phyloP scores from a whole-genome alignment of 495 filamentous ascomycete species.

The Neohortaea acidophila region DNA sequence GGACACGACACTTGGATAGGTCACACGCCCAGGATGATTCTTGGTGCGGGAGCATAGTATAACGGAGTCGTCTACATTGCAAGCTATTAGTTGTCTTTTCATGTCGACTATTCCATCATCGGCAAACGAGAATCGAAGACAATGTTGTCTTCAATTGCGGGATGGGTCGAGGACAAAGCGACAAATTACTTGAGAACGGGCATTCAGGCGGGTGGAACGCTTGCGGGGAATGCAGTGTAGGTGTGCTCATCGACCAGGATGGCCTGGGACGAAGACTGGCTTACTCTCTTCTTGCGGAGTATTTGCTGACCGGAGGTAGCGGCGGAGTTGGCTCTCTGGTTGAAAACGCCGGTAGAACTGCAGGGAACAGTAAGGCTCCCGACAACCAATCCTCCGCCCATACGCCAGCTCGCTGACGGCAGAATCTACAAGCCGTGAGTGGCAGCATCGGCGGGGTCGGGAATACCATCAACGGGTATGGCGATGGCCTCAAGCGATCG shows the following conservation, averaged over 20 bases:
- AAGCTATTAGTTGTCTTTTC: too few species aligned
- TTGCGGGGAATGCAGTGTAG: constrained; percentile 16
- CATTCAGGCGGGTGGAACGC: constrained; percentile 13
- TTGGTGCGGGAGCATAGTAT: too few species aligned
- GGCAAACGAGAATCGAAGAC: too few species aligned
- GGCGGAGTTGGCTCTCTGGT: constrained; percentile 14
- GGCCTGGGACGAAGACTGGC: too few species aligned
- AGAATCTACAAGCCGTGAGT: constrained; percentile 6
- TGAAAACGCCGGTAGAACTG: constrained; percentile 6
- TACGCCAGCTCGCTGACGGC: not conserved
- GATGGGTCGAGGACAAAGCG: constrained; percentile 10
- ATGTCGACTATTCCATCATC: too few species aligned
- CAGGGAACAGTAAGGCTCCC: constrained; percentile 11
- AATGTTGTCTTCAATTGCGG: constrained; percentile 10
- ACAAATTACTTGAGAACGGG: constrained; percentile 13
- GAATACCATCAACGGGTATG: constrained; percentile 15
- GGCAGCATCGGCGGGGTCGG: constrained; percentile 15
- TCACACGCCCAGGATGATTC: too few species aligned
- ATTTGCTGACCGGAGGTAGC: too few species aligned
- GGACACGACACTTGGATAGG: too few species aligned
- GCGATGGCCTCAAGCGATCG: constrained; percentile 12
- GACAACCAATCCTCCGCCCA: not conserved
- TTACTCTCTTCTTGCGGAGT: too few species aligned
- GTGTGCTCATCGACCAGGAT: too few species aligned
- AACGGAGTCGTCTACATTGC: too few species aligned